A percentile compares a stretch with the other conserved stretches of the same genome.
phyloP scores from a whole-genome alignment of 2,329 filamentous ascomycete species.

The Camillea tinctor region DNA sequence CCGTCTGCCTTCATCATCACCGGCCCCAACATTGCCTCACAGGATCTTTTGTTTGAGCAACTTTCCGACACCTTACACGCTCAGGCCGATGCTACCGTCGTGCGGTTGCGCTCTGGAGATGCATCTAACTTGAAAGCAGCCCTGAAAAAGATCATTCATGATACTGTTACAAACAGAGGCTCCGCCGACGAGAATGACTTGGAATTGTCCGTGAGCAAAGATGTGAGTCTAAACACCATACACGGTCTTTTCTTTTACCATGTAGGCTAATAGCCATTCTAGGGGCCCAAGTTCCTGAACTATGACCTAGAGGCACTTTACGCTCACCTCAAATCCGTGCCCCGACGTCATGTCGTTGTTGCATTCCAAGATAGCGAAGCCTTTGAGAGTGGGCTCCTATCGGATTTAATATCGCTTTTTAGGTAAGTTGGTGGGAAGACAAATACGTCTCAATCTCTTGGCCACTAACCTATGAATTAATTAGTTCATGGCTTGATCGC shows the following conservation, averaged over 20 bases:
- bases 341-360: constrained; percentile 62
- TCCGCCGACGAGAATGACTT: constrained; percentile 55
- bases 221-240: constrained; percentile 43
- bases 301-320: constrained; percentile 75
- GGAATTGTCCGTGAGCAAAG: constrained; percentile 43
- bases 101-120: constrained; percentile 67
- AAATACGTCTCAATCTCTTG: constrained; percentile 28
- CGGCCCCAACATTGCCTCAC: constrained; percentile 75
- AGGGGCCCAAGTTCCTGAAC: constrained; percentile 67
- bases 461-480: constrained; percentile 2
- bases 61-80: constrained; percentile 56
- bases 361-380: constrained; percentile 81
- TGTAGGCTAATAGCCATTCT: constrained; percentile 18
- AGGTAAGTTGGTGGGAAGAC: constrained; percentile 49
- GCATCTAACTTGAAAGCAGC: constrained; percentile 71
- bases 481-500: constrained; percentile 66
- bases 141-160: constrained; percentile 71
- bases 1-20: constrained; percentile 73
- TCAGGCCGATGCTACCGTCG: constrained; percentile 53
- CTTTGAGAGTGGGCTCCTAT: constrained; percentile 71
- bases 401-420: constrained; percentile 68
- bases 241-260: not conserved
- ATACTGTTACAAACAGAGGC: constrained; percentile 52
- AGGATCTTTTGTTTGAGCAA: constrained; percentile 71
- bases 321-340: constrained; percentile 54